Base-by-base conservation (phyloP, 108 stramenopile genomes). In the Cylindrotheca closterium region DNA sequence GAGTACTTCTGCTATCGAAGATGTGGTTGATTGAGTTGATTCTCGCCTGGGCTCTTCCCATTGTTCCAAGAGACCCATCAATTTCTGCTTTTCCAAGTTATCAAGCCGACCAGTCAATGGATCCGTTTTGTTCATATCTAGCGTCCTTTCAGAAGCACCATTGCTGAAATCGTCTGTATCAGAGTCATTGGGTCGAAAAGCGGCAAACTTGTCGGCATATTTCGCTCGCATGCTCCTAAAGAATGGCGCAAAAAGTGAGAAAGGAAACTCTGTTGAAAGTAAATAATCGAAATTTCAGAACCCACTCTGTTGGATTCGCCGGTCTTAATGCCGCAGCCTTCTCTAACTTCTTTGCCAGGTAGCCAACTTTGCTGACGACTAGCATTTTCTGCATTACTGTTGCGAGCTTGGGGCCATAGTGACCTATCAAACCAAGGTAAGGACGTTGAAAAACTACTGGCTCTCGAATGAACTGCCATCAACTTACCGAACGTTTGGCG, bases 301-400 rank as follows among this genome's bases (percentile, higher is more conserved):
- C n/a, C n/a, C n/a, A n/a, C n/a, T n/a, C n/a, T n/a, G n/a, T n/a
- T n/a, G n/a, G n/a, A n/a, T n/a, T n/a, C n/a, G n/a, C n/a, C n/a
- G n/a, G n/a, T n/a, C n/a, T n/a, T n/a, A n/a, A n/a, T n/a, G n/a
- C n/a, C n/a, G n/a, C n/a, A n/a, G 7, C 15, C 60, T 49, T 62
- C 33, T 42, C 15, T 15, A 42, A 15, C 15, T 42, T 42, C 37
- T 42, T 51, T 8, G 55, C 27, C 18, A 63, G 28, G 22, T 54
- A 28, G 33, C 51, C 78, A 1, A 89, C 60, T 63, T 80, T 67
- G 21, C 71, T 71, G 2, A 87, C 58, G 0, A 85, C 54, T 27
- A 87, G 57, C 78, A 88, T 84, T 52, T 81, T 75, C 25, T 78
- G 77, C 76, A 91, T 77, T 15, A 85, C 33, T 18, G 54, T 64